Base-by-base conservation (phyloP, 2,329 filamentous ascomycete genomes). In the Rhynchosporium agropyri region DNA sequence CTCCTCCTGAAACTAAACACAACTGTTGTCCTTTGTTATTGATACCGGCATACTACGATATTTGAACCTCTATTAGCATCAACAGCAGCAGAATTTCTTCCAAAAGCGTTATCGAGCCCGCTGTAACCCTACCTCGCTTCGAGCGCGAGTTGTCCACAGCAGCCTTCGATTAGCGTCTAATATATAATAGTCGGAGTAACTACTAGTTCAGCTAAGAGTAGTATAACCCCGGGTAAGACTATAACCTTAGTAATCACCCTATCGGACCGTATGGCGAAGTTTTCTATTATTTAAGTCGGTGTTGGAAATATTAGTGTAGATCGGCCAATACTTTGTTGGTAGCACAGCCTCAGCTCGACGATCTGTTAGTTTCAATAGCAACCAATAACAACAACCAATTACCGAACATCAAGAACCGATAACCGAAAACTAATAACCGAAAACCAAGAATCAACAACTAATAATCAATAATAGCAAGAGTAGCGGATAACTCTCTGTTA, bases 1-100 rank as follows among this genome's bases (percentile, higher is more conserved):
- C 29, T 51, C 31, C 15, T 51, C 15, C 15, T n/a, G n/a, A n/a
- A n/a, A n/a, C n/a, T 15, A 51, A 51, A 12, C 31, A 31, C 49
- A 29, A 51, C 15, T 8, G 29, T 50, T 12, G 33, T 36, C 49
- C 36, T 51, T 51, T 51, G 12, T 51, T 15, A 36, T 51, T 51
- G 9, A 51, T 36, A 8, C 49, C 13, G 31, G 49, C 49, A 20
- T 51, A 51, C 31, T 7, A 51, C 31, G 31, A 51, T 29, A 15
- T 51, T 13, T 36, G 33, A 15, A 51, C 15, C 49, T 13, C 29
- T 13, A 29, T 51, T 51, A 51, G 13, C 49, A 51, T 51, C 15
- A 51, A 51, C 31, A 51, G 13, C 31, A 51, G 49, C 49, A 51
- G 49, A 51, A 51, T 51, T 51, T 51, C 31, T 51, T 31, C 15